Evolutionary conservation across 805 yeast genomes (phyloP), one percentile per base, ranked within the genome.

Genomic region (Myxozyma mucilagina): DNA sequence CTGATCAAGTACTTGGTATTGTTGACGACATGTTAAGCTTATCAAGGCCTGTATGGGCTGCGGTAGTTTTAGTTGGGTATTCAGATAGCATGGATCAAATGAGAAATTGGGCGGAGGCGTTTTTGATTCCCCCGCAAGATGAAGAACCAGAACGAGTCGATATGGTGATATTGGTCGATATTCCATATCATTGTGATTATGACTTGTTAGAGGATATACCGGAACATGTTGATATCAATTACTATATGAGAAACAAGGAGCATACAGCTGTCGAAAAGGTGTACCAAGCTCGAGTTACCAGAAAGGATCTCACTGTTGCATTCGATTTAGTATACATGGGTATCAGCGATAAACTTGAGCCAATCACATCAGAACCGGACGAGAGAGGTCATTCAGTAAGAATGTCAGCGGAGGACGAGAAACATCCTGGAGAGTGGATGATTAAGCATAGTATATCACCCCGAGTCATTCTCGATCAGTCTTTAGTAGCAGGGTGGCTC

Each of bases 401-500:
- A 7, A 53, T 53, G 57, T 43, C 44, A 7, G 36, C 47, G 1
- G 57, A 53, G n/a, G 57, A 53, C 4, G 57, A 44, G 38, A 53
- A 53, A 18, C 31, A 34, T 18, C 57, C 57, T 35, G 57, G 57
- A 8, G 50, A 36, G 11, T 53, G 57, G 57, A 45, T 53, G 45
- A 45, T 53, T 16, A 32, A 31, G 35, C 57, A 53, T 35, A 53
- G 57, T 36, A 44, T 18, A 13, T 34, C 51, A 8, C 51, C 50
- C 24, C 14, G 51, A 16, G 57, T 53, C n/a, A 13, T 44, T 10
- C 35, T 53, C 4, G 57, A 53, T 35, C 6, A 29, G 13, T 14
- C 51, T 10, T 38, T 45, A 24, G 57, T 53, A 14, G 24, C 34
- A 13, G 34, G 45, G 6, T 53, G 57, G 57, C 45, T 53, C 1